Conservation (phyloP, 2,329 filamentous ascomycete species). For the Setomelanomma holmii region DNA sequence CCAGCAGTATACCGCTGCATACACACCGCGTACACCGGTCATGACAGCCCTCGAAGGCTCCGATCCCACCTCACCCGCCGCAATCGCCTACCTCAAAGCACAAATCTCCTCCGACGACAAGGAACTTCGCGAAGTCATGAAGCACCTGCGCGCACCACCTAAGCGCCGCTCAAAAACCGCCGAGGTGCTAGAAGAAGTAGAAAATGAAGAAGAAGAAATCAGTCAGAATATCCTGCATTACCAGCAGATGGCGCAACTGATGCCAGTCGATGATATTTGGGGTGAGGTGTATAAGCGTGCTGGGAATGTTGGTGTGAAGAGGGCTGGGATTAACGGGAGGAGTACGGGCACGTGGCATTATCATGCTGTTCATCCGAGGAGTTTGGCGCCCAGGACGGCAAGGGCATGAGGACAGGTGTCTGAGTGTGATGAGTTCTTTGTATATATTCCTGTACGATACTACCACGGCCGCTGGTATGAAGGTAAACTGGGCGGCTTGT, state of each 20-base stretch:
- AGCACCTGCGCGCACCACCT: slow-evolving; percentile 49
- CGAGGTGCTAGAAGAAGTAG: slow-evolving; percentile 6
- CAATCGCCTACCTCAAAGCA: slow-evolving; percentile 74
- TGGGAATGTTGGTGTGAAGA: not conserved
- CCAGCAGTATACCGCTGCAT: slow-evolving; percentile 71
- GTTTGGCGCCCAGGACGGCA: slow-evolving; percentile 10
- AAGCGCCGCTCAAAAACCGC: slow-evolving; percentile 1
- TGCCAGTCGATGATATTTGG: slow-evolving; percentile 38
- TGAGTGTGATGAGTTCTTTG: not conserved
- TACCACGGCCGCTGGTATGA: not conserved
- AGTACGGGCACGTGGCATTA: slow-evolving; percentile 9
- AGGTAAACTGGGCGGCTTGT: no score
- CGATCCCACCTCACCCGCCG: slow-evolving; percentile 46
- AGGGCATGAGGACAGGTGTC: not conserved
- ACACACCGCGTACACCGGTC: slow-evolving; percentile 75
- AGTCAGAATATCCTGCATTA: slow-evolving; percentile 25
- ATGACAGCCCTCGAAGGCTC: slow-evolving; percentile 71
- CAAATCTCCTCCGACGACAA: slow-evolving; percentile 79
- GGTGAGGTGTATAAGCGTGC: slow-evolving; percentile 14
- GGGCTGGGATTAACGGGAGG: slow-evolving; percentile 1
- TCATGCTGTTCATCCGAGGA: slow-evolving; percentile 18
- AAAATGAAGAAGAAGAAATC: slow-evolving; percentile 17
- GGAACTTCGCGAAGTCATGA: slow-evolving; percentile 77
- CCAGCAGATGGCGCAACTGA: slow-evolving; percentile 35
- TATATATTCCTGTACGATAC: not conserved